These are phyloP conservation scores for Aspergillus coremiiformis DNA, from an alignment of 495 filamentous ascomycete species.

Conservation along the genomic window DNA sequence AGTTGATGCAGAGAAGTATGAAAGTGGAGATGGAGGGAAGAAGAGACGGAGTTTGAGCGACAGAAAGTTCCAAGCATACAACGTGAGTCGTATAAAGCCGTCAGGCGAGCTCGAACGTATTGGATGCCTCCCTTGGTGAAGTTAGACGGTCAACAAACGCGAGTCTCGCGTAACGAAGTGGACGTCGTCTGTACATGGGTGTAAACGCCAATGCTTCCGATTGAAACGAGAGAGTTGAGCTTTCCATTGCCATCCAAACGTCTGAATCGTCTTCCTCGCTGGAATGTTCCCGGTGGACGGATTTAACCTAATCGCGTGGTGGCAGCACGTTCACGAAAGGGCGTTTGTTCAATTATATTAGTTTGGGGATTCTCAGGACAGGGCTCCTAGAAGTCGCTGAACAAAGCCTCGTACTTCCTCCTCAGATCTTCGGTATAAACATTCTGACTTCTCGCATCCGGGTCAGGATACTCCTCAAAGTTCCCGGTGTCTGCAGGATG, in stretches of 20 bases:
- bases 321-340: not conserved
- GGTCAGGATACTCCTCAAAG: slow-evolving; percentile 79
- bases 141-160: not conserved
- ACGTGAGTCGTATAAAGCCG: not conserved
- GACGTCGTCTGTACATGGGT: not conserved
- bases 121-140: not conserved
- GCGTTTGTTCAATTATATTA: not conserved
- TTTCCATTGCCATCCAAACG: not conserved
- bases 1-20: not conserved
- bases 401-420: slow-evolving; percentile 67
- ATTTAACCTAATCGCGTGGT: not conserved
- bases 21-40: not conserved
- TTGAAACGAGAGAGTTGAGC: not conserved
- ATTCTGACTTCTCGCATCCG: slow-evolving; percentile 45
- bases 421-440: slow-evolving; percentile 69
- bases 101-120: not conserved
- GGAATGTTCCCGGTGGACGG: not conserved
- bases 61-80: not conserved
- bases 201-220: not conserved
- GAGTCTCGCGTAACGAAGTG: not conserved
- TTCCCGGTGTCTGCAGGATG: slow-evolving; percentile 79
- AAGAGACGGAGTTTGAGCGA: not conserved
- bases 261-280: not conserved
- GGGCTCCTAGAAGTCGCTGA: slow-evolving; percentile 61
- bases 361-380: not conserved